Evolutionary conservation across 2,329 filamentous ascomycete species (phyloP).

Genomic region (Aspergillus pseudoglaucus): DNA sequence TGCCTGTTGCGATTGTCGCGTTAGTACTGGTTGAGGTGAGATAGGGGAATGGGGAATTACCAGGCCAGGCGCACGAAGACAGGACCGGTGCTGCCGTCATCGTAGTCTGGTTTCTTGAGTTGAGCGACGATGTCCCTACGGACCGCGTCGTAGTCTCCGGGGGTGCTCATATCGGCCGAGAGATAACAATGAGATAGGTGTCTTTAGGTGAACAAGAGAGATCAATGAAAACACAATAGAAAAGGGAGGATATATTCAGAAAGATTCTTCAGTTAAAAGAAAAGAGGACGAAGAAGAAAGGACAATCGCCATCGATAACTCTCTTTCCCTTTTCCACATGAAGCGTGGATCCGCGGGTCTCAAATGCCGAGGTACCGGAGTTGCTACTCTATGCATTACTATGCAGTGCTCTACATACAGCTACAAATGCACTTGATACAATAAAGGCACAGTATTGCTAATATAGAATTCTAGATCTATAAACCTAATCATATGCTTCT

Average conservation of each 20-base stretch:
- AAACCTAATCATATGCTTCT: too few species aligned
- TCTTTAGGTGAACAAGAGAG: constrained; percentile 3
- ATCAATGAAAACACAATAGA: constrained; percentile 2
- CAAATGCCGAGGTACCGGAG: constrained; percentile 23
- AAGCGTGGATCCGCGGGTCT: constrained; percentile 27
- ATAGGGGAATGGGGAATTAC: constrained; percentile 29
- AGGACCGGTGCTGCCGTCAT: constrained; percentile 59
- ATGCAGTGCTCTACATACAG: too few species aligned
- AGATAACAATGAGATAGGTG: background rate
- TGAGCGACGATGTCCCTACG: constrained; percentile 49
- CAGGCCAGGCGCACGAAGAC: constrained; percentile 59
- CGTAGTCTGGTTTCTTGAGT: constrained; percentile 56
- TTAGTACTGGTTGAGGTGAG: background rate
- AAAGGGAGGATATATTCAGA: background rate
- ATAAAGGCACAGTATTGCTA: too few species aligned
- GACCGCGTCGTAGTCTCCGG: constrained; percentile 43
- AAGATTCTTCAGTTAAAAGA: constrained; percentile 1
- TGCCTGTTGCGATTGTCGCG: constrained; percentile 37
- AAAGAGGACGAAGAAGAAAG: constrained; percentile 4
- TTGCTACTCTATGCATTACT: background rate
- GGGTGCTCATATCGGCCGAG: constrained; percentile 31
- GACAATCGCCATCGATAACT: constrained; percentile 3
- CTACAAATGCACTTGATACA: background rate
- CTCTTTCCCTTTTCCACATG: constrained; percentile 20
- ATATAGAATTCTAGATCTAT: too few species aligned